Evolutionary conservation across 139 green algal species (phyloP), one percentile per base, ranked within the genome.

Genomic region (Parachlorella kessleri): DNA sequence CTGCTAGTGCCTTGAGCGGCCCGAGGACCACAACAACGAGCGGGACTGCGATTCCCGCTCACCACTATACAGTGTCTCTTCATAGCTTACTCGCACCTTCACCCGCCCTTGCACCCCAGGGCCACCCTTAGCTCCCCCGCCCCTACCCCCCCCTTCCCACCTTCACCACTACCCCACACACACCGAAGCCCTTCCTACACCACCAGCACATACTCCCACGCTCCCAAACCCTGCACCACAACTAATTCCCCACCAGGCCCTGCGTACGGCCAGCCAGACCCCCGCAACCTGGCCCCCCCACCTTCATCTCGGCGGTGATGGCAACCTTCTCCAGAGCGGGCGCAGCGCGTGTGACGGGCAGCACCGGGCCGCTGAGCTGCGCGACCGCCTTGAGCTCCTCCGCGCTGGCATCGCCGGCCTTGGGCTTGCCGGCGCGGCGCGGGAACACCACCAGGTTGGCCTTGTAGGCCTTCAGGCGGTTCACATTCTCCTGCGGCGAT

Each of bases 401-500:
- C 36, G 88, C 80, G 21, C 87, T 78, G 3, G 92, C 85, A 80
- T 99, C 96, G 77, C 94, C 94, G 55, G 92, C 86, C 94, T 98
- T 98, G 70, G 95, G 93, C 92, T 98, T 98, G 86, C 96, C 96
- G 64, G 89, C 86, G 76, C 79, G 76, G 70, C 89, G 90, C 18
- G 97, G 97, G 96, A 99, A 99, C 26, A 99, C 79, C 21, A 99
- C 88, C 81, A 99, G 85, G 72, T 88, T 91, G 79, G 91, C 89
- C 87, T 94, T 96, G 96, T 98, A 99, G 14, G 91, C 91, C 94
- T 99, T 99, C 40, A 99, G 90, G 24, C 97, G 84, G 75, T 92
- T 85, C 28, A 94, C 95, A 77, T 99, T 99, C 72, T 91, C 89
- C 94, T 98, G 92, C 64, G 67, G n/a, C n/a, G n/a, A n/a, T n/a